These are phyloP conservation scores for Teunomyces cretensis DNA, from an alignment of 805 yeast genomes.

Conservation along the genomic window DNA sequence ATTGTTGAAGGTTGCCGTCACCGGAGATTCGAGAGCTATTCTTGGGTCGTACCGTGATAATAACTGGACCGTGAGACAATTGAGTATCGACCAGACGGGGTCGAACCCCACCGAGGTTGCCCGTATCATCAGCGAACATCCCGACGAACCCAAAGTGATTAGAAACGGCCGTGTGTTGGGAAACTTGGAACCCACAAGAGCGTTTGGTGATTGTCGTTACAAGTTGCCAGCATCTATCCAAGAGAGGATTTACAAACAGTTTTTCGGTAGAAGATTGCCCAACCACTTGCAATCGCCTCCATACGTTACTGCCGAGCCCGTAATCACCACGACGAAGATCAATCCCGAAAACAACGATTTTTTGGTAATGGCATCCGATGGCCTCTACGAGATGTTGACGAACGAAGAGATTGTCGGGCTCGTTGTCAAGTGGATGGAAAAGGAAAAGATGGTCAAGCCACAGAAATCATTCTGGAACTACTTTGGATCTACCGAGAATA, in stretches of 20 bases:
- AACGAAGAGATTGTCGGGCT: constrained; percentile 91
- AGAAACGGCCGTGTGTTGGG: constrained; percentile 90
- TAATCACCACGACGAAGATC: constrained; percentile 76
- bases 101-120: constrained; percentile 84
- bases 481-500: constrained; percentile 43
- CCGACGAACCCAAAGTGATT: constrained; percentile 81
- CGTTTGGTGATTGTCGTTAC: constrained; percentile 96
- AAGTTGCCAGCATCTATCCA: constrained; percentile 81
- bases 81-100: constrained; percentile 93
- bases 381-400: constrained; percentile 85
- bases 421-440: constrained; percentile 91
- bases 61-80: constrained; percentile 83
- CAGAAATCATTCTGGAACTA: constrained; percentile 47
- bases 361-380: constrained; percentile 91
- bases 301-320: constrained; percentile 96
- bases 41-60: constrained; percentile 71
- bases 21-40: constrained; percentile 95
- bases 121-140: constrained; percentile 83
- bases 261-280: constrained; percentile 80
- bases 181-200: constrained; percentile 89
- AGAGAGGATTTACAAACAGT: constrained; percentile 65
- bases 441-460: constrained; percentile 59
- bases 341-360: constrained; percentile 74
- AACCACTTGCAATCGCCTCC: constrained; percentile 84
- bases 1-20: constrained; percentile 81